Base-by-base conservation (phyloP, 768 basidiomycete genomes). In the Panaeolus cyanescens region DNA sequence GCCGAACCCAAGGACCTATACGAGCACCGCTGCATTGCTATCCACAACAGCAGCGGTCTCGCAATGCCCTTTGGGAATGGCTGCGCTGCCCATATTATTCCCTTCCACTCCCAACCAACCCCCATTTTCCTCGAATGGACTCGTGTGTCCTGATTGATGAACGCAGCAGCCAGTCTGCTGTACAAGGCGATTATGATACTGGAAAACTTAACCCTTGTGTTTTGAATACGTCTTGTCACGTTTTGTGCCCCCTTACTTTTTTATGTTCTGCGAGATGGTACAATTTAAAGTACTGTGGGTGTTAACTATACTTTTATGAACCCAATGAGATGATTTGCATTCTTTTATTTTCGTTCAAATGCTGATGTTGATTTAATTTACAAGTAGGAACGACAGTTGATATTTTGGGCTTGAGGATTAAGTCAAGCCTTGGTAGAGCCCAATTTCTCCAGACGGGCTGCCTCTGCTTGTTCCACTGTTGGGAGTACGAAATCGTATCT, bases 401-500 rank as follows among this genome's bases (percentile, higher is more conserved):
- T 8, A 22, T 3, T 2, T 15, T 9, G 5, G 12, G 13, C 45
- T 28, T 13, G 33, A 34, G n/a, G n/a, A n/a, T n/a, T n/a, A n/a
- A n/a, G n/a, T 50, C 25, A 50, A 50, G 45, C 25, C 45, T 30
- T 25, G 25, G 13, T 28, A 9, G 25, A 50, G 4, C 10, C 25
- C 25, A 50, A n/a, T 7, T 50, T 50, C 22, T 50, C 25, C 3
- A 50, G 45, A 28, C 45, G 45, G 25, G 45, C 45, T 25, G 15
- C 71, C 15, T 45, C 66, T 13, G 68, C 77, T 65, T 83, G 77
- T 55, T 79, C 76, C 0, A 68, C 66, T 1, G 78, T 82, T 2
- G 78, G 76, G 9, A 83, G 67, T 4, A 82, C 67, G 54, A 83
- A 79, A 58, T 82, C 78, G 5, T 71, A 67, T 61, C 78, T 77